These are phyloP conservation scores for Fusarium scirpi DNA, from an alignment of 2,329 filamentous ascomycete genomes.

Conservation along the genomic window DNA sequence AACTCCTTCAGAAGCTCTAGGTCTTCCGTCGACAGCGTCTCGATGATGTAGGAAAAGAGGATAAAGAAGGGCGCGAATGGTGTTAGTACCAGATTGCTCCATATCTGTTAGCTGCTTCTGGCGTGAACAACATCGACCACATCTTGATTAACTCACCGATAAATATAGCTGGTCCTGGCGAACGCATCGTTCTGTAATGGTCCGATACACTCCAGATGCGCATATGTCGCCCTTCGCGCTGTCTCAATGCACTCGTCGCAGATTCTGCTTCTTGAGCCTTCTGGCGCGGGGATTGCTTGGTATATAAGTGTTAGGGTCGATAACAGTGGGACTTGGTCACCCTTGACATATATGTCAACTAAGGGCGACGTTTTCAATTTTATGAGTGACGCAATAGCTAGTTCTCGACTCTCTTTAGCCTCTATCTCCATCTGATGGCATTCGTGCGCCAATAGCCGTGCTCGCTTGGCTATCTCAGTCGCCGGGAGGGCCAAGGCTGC, in stretches of 20 bases:
- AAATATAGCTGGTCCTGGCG: constrained; percentile 62
- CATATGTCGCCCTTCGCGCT: constrained; percentile 61
- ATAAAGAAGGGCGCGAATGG: constrained; percentile 72
- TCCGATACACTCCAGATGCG: constrained; percentile 61
- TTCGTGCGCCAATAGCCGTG: constrained; percentile 54
- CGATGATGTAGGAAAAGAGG: constrained; percentile 68
- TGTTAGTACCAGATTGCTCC: constrained; percentile 65
- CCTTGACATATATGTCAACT: constrained; percentile 58
- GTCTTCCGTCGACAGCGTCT: constrained; percentile 65
- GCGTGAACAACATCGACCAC: fast-evolving
- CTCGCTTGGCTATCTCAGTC: constrained; percentile 56
- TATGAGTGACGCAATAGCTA: constrained; percentile 54
- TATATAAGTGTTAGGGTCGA: constrained; percentile 65
- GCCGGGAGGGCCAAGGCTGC: constrained; percentile 57
- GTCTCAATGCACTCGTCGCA: constrained; percentile 62
- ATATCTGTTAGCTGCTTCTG: constrained; percentile 11
- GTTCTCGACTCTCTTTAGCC: constrained; percentile 50
- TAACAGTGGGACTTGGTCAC: constrained; percentile 62
- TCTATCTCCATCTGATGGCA: constrained; percentile 54
- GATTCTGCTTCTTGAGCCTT: constrained; percentile 58
- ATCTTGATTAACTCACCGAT: constrained; percentile 58
- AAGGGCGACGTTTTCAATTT: constrained; percentile 55
- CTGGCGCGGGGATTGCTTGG: constrained; percentile 61
- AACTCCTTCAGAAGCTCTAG: constrained; percentile 68
- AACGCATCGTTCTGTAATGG: constrained; percentile 55